phyloP scores from a whole-genome alignment of 768 basidiomycete species.

The Lenzites betulinus region DNA sequence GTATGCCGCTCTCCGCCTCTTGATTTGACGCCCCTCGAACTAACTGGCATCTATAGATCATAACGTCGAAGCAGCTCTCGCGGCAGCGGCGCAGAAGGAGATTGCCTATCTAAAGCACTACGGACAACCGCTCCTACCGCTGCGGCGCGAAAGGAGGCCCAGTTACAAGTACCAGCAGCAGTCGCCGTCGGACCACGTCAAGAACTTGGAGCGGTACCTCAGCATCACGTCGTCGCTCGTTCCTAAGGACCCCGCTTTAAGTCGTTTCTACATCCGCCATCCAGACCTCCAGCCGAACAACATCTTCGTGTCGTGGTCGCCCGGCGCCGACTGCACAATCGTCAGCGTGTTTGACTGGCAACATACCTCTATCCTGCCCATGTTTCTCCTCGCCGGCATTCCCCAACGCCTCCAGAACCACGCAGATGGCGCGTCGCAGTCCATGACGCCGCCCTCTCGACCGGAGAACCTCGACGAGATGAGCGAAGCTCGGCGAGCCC shows the following conservation, averaged over 20 bases:
- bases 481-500: constrained; percentile 37
- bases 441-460: constrained; percentile 42
- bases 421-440: constrained; percentile 43
- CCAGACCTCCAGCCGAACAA: constrained; percentile 46
- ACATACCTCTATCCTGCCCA: constrained; percentile 53
- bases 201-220: constrained; percentile 52
- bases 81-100: constrained; percentile 47
- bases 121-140: constrained; percentile 49
- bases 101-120: constrained; percentile 49
- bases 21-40: constrained; percentile 32
- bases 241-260: constrained; percentile 41
- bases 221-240: constrained; percentile 49
- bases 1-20: constrained; percentile 43
- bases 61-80: constrained; percentile 45
- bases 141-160: constrained; percentile 44
- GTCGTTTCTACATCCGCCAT: constrained; percentile 50
- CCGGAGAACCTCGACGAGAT: constrained; percentile 46
- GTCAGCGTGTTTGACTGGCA: constrained; percentile 35
- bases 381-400: constrained; percentile 50
- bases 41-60: constrained; percentile 42
- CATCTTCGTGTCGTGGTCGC: constrained; percentile 48
- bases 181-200: constrained; percentile 44
- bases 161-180: constrained; percentile 48
- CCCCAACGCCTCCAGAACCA: constrained; percentile 50
- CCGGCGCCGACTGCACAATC: constrained; percentile 44